Base-by-base conservation (phyloP, 2,329 filamentous ascomycete genomes). In the Colletotrichum horii region DNA sequence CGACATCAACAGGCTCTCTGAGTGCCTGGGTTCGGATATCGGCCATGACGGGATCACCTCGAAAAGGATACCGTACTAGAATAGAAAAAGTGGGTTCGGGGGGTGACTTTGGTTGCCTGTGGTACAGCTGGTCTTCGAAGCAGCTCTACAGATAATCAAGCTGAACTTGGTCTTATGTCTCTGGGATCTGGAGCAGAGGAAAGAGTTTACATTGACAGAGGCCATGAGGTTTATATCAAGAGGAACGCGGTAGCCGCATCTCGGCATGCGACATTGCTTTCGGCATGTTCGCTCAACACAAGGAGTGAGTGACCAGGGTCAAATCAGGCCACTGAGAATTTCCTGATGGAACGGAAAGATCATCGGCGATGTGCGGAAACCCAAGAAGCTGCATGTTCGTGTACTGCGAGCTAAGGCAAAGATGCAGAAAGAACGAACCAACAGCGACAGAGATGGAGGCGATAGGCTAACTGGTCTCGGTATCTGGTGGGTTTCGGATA, bases 1-100 rank as follows among this genome's bases (percentile, higher is more conserved):
- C 91, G 68, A 94, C 90, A 76, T 93, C 90, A 32, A 91, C 81
- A 52, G 89, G 89, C 81, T 88, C 84, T 78, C 85, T 83, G 22
- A 91, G 85, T 76, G 81, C 84, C 66, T 84, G 79, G 11, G 85
- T 84, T 71, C 87, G 80, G 67, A 88, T 85, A 71, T 88, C 86
- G 26, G 81, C 71, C 80, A 83, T 81, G 76, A 6, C 48, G 22
- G 65, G 11, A 28, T 34, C 28, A 14, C 16, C 26, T 34, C 30
- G 30, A 34, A 61, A n/a, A 4, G 19, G 28, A n/a, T 22, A 30
- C 22, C 14, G 58, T 32, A 32, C 19, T 32, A 34, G n/a, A 32
- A 61, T 30, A n/a, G 30, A 15, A 61, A 28, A 19, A 12, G 61
- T 14, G 16, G 22, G 14, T 14, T 48, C 7, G 12, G 12, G 22